Conservation (phyloP, 2,329 filamentous ascomycete species). For the Alternaria postmessia region DNA sequence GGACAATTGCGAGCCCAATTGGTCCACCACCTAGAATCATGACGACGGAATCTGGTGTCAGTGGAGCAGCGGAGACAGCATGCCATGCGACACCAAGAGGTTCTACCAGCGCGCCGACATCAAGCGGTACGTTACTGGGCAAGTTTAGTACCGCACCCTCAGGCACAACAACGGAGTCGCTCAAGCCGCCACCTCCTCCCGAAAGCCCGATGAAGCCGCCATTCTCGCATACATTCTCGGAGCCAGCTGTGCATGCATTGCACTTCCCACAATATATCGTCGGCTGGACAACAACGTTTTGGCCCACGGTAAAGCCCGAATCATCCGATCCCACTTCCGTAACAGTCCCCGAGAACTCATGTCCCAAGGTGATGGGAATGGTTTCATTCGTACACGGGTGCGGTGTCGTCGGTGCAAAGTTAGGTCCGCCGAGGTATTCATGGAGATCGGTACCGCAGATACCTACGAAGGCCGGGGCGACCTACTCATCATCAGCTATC, state of each 20-base stretch:
- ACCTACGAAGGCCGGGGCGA: conserved; percentile 59
- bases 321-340: conserved; percentile 65
- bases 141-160: conserved; percentile 59
- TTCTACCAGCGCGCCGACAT: conserved; percentile 67
- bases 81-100: conserved; percentile 72
- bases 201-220: conserved; percentile 62
- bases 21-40: conserved; percentile 69
- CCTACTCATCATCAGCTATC: conserved; percentile 25
- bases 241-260: conserved; percentile 61
- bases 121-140: conserved; percentile 61
- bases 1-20: conserved; percentile 68
- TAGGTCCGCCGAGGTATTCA: conserved; percentile 61
- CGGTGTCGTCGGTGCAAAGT: conserved; percentile 59
- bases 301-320: conserved; percentile 59
- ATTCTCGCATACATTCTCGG: conserved; percentile 66
- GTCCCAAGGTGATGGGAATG: conserved; percentile 68
- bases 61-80: conserved; percentile 61
- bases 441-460: conserved; percentile 64
- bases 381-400: conserved; percentile 66
- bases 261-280: conserved; percentile 67
- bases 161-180: conserved; percentile 63
- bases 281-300: conserved; percentile 67
- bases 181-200: conserved; percentile 64
- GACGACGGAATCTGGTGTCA: conserved; percentile 58
- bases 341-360: conserved; percentile 70